These are phyloP conservation scores for Ceraceosorus bombacis DNA, from an alignment of 1,284 basidiomycete species.

Conservation along the genomic window DNA sequence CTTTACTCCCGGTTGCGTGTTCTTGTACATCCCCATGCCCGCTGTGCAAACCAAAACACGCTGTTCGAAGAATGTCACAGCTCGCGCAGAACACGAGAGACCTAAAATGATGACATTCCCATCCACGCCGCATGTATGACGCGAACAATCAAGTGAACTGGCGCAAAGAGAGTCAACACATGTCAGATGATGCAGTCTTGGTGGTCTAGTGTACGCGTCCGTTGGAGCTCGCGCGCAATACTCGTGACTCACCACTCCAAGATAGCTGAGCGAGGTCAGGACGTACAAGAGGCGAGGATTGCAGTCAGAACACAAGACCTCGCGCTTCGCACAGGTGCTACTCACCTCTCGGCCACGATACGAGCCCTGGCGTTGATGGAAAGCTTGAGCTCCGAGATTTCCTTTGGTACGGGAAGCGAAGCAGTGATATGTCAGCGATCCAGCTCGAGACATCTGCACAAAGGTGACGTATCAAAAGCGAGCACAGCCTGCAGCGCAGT, in stretches of 20 bases:
- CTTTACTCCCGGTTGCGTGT: too few species aligned
- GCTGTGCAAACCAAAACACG: too few species aligned
- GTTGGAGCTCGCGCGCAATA: neutral
- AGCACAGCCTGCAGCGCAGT: slow-evolving; percentile 54
- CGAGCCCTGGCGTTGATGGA: slow-evolving; percentile 88
- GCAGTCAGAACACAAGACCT: neutral
- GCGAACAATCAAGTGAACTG: too few species aligned
- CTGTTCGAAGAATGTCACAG: too few species aligned
- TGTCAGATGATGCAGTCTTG: too few species aligned
- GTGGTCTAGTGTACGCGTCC: neutral
- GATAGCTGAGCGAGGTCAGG: slow-evolving; percentile 3
- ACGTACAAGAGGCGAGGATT: neutral
- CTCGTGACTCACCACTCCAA: slow-evolving; percentile 10
- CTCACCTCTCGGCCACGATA: slow-evolving; percentile 74
- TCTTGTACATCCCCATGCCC: too few species aligned
- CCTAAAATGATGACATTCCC: too few species aligned
- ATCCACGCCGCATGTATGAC: too few species aligned
- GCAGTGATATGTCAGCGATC: too few species aligned
- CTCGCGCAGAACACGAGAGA: too few species aligned
- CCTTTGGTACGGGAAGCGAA: slow-evolving; percentile 35
- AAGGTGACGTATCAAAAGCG: slow-evolving; percentile 49
- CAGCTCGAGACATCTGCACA: neutral
- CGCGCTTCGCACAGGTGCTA: neutral
- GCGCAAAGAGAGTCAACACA: too few species aligned
- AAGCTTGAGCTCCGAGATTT: slow-evolving; percentile 59